Percentiles rank a stretch among this genome's conserved stretches.
These are phyloP conservation scores for Auricularia sp. DNA, from an alignment of 768 basidiomycete species.

Conservation along the genomic window DNA sequence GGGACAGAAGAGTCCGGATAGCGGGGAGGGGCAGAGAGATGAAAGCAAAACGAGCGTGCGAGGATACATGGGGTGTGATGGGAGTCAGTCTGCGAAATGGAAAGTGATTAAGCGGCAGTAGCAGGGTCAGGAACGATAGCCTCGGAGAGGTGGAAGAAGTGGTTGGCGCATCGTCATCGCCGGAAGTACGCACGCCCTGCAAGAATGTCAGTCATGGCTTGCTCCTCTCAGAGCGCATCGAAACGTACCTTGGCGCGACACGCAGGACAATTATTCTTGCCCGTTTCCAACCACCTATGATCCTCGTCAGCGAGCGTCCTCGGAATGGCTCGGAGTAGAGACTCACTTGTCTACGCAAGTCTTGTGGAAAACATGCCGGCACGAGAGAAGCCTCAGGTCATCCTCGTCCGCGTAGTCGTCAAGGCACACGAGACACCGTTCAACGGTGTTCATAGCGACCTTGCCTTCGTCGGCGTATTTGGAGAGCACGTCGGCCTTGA, in stretches of 20 bases:
- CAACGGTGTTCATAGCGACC: slow-evolving; percentile 68
- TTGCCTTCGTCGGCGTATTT: slow-evolving; percentile 52
- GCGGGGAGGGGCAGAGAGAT: too few relatives aligned
- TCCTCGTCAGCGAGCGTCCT: background rate
- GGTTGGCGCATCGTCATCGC: too few relatives aligned
- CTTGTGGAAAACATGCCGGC: slow-evolving; percentile 86
- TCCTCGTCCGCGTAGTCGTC: slow-evolving; percentile 76
- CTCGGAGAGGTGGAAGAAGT: too few relatives aligned
- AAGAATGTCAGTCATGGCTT: too few relatives aligned
- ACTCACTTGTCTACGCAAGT: slow-evolving; percentile 57
- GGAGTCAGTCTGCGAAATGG: too few relatives aligned
- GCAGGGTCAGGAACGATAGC: too few relatives aligned
- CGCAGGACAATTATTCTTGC: slow-evolving; percentile 86
- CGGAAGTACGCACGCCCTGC: too few relatives aligned
- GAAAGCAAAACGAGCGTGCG: too few relatives aligned
- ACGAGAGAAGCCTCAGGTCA: slow-evolving; percentile 69
- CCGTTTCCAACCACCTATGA: slow-evolving; percentile 65
- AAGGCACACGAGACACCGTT: slow-evolving; percentile 79
- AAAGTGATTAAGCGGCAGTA: too few relatives aligned
- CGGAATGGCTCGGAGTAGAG: background rate
- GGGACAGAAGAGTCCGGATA: too few relatives aligned
- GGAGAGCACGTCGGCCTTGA: slow-evolving; percentile 42
- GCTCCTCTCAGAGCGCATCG: too few relatives aligned
- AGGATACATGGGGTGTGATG: too few relatives aligned
- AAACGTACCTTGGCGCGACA: slow-evolving; percentile 45